Evolutionary conservation across 1,284 basidiomycete species (phyloP).

Genomic region (Inonotus obliquus): DNA sequence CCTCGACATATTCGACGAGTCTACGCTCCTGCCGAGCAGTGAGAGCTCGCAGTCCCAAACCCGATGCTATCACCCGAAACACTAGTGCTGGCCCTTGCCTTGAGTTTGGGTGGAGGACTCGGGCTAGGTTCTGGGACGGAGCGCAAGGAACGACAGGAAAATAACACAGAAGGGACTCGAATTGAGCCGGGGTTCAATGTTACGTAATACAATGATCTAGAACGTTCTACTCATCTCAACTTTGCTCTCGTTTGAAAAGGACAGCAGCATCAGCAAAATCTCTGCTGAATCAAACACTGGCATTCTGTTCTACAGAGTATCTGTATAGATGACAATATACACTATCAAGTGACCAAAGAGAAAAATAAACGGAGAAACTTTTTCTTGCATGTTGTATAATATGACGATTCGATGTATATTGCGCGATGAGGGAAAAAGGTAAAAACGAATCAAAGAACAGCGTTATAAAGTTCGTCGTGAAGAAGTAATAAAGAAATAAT

Average conservation of each 20-base stretch:
- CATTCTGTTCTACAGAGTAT: conserved; percentile 15
- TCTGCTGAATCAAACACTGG: not conserved
- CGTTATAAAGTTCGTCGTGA: not conserved
- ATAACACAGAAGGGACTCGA: no score
- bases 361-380: not conserved
- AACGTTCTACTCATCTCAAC: not conserved
- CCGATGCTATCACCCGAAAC: not conserved
- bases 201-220: no score
- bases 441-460: not conserved
- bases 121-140: no score
- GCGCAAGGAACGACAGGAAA: no score
- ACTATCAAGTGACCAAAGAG: conserved; percentile 6
- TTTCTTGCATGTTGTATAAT: conserved; percentile 2
- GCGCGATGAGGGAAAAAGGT: not conserved
- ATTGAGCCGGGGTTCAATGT: no score
- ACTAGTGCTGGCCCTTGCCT: no score
- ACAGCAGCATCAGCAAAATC: not conserved
- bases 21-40: conserved; percentile 55
- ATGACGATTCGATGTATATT: not conserved
- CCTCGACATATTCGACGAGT: conserved; percentile 58
- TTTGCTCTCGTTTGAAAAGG: not conserved
- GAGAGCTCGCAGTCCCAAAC: conserved; percentile 29
- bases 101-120: no score
- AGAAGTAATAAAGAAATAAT: not conserved
- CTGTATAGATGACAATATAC: conserved; percentile 9